Conservation (phyloP, 2,329 filamentous ascomycete species). For the Cladosporium sp. region DNA sequence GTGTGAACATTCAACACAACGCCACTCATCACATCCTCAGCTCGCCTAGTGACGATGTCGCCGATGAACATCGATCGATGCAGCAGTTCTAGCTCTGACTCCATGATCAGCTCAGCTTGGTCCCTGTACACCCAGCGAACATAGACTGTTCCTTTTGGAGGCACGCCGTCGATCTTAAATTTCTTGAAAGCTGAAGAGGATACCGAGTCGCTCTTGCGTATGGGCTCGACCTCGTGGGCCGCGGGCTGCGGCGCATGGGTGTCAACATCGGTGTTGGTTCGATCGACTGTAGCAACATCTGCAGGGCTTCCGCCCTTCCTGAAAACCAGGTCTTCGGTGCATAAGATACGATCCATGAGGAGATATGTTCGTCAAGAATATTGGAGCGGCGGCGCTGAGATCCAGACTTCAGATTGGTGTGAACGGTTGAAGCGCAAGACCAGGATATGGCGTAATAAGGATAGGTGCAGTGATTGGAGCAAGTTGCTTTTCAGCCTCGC, state of each 20-base stretch:
- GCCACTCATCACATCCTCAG: slow-evolving; percentile 48
- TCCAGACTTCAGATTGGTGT: too few relatives aligned
- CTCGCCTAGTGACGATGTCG: slow-evolving; percentile 49
- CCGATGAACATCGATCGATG: slow-evolving; percentile 53
- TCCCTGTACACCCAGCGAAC: slow-evolving; percentile 45
- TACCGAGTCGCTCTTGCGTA: slow-evolving; percentile 31
- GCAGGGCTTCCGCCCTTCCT: slow-evolving; percentile 16
- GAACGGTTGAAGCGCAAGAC: too few relatives aligned
- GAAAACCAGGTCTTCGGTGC: slow-evolving; percentile 26
- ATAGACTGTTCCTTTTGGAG: slow-evolving; percentile 49
- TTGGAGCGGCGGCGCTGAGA: too few relatives aligned
- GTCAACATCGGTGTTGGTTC: slow-evolving; percentile 40
- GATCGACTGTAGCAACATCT: slow-evolving; percentile 41
- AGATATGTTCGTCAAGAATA: too few relatives aligned
- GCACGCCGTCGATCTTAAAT: slow-evolving; percentile 42
- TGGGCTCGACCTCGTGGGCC: slow-evolving; percentile 23
- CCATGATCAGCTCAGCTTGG: slow-evolving; percentile 37
- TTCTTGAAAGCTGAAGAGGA: slow-evolving; percentile 34
- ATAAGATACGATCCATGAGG: slow-evolving; percentile 1
- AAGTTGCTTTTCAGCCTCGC: too few relatives aligned
- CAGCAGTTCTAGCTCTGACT: slow-evolving; percentile 45
- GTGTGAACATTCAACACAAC: slow-evolving; percentile 48
- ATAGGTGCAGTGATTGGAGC: too few relatives aligned
- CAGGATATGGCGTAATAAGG: too few relatives aligned
- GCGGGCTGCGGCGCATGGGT: slow-evolving; percentile 42